These are phyloP conservation scores for Zygnema circumcarinatum DNA, from an alignment of 139 green algal species.

Conservation along the genomic window DNA sequence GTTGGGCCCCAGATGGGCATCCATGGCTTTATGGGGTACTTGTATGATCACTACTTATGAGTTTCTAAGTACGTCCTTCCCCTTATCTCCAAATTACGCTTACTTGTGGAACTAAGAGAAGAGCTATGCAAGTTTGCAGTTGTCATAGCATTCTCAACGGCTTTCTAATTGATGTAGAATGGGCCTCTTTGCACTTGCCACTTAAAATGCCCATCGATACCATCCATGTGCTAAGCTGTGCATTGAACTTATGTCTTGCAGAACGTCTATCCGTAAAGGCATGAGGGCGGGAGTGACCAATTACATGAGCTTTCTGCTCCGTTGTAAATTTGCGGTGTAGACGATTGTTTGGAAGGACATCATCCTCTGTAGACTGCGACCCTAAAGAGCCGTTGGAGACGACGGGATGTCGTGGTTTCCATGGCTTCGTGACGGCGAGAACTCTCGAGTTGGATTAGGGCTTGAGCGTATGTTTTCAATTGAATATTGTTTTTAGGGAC, in stretches of 20 bases:
- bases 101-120: too few species aligned
- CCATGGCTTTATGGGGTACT: slow-evolving; percentile 84
- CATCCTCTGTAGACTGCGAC: too few species aligned
- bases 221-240: neutral
- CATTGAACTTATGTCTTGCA: neutral
- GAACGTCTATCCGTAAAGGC: neutral
- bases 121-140: too few species aligned
- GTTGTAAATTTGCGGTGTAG: too few species aligned
- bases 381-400: neutral
- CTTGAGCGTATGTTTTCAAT: too few species aligned
- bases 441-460: too few species aligned
- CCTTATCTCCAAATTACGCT: neutral
- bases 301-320: too few species aligned
- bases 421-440: neutral
- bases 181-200: neutral
- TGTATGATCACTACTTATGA: slow-evolving; percentile 74
- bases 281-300: neutral
- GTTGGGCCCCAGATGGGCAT: slow-evolving; percentile 77
- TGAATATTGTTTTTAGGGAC: neutral
- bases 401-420: neutral
- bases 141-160: neutral
- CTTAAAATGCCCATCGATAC: neutral
- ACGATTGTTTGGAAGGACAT: too few species aligned
- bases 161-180: neutral
- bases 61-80: slow-evolving; percentile 57